Percentiles rank a stretch among this genome's conserved stretches.
Evolutionary conservation across 768 basidiomycete genomes (phyloP).

Genomic region (Xanthoconium stramineum): DNA sequence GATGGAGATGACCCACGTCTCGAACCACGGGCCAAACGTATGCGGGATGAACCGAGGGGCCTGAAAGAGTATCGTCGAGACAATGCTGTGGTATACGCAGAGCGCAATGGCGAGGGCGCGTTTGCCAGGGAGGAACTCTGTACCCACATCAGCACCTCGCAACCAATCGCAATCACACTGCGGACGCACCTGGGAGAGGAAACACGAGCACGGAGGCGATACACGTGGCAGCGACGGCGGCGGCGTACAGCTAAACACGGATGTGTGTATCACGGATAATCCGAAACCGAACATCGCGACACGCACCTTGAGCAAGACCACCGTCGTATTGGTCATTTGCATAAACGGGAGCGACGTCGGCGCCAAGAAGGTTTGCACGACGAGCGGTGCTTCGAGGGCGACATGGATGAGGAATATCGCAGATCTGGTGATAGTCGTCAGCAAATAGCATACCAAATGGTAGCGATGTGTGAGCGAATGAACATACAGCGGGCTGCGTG

Average conservation of each 20-base stretch:
- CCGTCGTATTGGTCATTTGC: conserved; percentile 77
- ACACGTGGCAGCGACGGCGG: conserved; percentile 60
- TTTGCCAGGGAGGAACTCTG: conserved; percentile 84
- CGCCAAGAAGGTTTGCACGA: conserved; percentile 69
- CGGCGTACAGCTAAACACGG: conserved; percentile 57
- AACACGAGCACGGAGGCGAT: conserved; percentile 61
- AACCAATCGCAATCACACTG: background rate
- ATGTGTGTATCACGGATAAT: background rate
- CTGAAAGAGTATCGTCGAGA: conserved; percentile 71
- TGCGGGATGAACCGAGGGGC: conserved; percentile 79
- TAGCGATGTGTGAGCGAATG: background rate
- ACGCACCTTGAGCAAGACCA: conserved; percentile 69
- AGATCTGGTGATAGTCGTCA: conserved; percentile 39
- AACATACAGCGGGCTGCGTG: conserved; percentile 43
- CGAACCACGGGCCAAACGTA: conserved; percentile 57
- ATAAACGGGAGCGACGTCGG: conserved; percentile 67
- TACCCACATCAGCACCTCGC: background rate
- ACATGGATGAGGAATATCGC: conserved; percentile 75
- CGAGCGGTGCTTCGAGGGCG: conserved; percentile 74
- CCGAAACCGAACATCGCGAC: background rate
- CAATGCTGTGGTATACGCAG: conserved; percentile 70
- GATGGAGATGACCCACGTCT: conserved; percentile 46
- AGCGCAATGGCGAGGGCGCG: conserved; percentile 76
- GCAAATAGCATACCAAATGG: too few species aligned
- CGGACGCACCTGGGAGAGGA: conserved; percentile 63